Base-by-base conservation (phyloP, 75 land plant species). In the Cryptomeria japonica region DNA sequence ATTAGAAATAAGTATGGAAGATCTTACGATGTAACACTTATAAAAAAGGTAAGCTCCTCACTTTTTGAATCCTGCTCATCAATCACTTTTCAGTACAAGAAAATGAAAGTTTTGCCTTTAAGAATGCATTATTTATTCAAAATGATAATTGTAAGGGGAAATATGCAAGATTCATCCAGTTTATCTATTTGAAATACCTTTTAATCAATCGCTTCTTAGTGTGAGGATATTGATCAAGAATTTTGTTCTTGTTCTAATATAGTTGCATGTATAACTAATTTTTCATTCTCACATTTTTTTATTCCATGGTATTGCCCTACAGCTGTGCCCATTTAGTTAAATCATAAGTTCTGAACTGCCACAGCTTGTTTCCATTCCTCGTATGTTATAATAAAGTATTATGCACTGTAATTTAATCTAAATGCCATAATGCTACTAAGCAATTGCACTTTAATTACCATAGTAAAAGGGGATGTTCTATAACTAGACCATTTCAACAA, bases 1-100 rank as follows among this genome's bases (percentile, higher is more conserved):
- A 97, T 98, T n/a, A 95, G 99, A 86, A 95, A 95, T 82, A 98
- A 97, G 91, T 98, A 97, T 90, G 99, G 99, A 25, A 94, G 97
- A 90, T 98, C 99, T 12, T 98, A 98, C 92, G 99, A 98, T 93
- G 99, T 98, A 37, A 99, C 95, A 84, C 93, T 98, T 55, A 95
- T 98, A 46, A 98, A 97, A 91, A 98, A 96, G 99, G 99, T 96
- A 88, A 36, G 12, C 46, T 44, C 53, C 25, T 14, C 25, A 82
- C 47, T 28, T n/a, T 2, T 39, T 22, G 82, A 82, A n/a, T 82
- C 42, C 31, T 44, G n/a, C 12, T 13, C 14, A 44, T 82, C 49
- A 51, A 46, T 82, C 28, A 0, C 4, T 46, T 32, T 46, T 82
- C 49, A 82, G 16, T 28, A 82, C 25, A 46, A n/a, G 32, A 46